Conservation (phyloP, 768 basidiomycete species). For the Tylopilus balloui region DNA sequence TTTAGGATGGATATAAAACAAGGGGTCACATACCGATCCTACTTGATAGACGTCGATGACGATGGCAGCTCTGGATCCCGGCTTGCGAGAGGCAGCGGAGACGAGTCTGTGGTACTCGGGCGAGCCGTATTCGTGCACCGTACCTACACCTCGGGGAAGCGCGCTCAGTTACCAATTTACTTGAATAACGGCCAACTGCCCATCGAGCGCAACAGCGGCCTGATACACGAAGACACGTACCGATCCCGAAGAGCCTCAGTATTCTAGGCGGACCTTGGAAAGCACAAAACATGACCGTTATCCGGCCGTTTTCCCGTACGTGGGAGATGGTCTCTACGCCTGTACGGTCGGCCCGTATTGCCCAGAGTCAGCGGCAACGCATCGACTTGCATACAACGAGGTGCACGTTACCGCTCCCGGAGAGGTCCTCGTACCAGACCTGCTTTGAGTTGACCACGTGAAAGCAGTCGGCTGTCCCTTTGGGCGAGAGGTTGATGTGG, state of each 20-base stretch:
- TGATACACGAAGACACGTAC: slow-evolving; percentile 30
- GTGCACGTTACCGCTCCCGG: slow-evolving; percentile 51
- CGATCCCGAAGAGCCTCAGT: slow-evolving; percentile 52
- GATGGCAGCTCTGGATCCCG: slow-evolving; percentile 59
- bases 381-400: not conserved
- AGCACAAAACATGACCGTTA: slow-evolving; percentile 59
- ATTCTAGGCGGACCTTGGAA: slow-evolving; percentile 62
- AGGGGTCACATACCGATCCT: slow-evolving; percentile 33
- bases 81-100: slow-evolving; percentile 41
- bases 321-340: slow-evolving; percentile 63
- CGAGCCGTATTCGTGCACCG: slow-evolving; percentile 59
- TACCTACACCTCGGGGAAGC: slow-evolving; percentile 35
- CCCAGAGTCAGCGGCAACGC: not conserved
- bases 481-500: slow-evolving; percentile 66
- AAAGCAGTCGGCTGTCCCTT: slow-evolving; percentile 61
- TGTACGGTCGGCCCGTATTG: slow-evolving; percentile 18
- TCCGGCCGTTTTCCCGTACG: slow-evolving; percentile 56
- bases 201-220: not conserved
- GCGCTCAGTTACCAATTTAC: not conserved
- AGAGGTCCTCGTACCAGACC: slow-evolving; percentile 73
- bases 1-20: not conserved
- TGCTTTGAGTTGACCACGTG: slow-evolving; percentile 49
- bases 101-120: slow-evolving; percentile 55
- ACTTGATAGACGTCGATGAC: slow-evolving; percentile 60
- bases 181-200: no score